phyloP scores from a whole-genome alignment of 1,284 basidiomycete genomes.

The Microbotryum violaceum region DNA sequence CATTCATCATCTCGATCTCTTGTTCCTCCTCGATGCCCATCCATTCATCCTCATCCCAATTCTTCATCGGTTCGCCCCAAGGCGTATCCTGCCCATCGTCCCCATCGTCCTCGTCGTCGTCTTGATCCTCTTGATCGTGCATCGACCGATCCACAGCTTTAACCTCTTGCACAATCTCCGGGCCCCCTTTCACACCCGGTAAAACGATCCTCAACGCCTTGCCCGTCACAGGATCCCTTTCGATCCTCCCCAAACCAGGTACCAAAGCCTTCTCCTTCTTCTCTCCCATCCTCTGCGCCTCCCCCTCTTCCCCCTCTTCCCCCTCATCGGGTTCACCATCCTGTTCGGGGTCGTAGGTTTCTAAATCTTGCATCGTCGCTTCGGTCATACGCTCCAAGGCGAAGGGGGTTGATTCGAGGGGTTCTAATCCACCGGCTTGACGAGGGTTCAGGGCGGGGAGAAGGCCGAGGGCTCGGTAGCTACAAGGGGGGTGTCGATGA shows the following conservation, averaged over 20 bases:
- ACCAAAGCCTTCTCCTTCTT: slow-evolving; percentile 42
- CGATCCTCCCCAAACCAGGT: slow-evolving; percentile 72
- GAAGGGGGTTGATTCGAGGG: slow-evolving; percentile 41
- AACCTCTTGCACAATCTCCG: slow-evolving; percentile 38
- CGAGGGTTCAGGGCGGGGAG: slow-evolving; percentile 56
- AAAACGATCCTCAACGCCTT: slow-evolving; percentile 71
- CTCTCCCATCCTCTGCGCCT: slow-evolving; percentile 5
- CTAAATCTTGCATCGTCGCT: slow-evolving; percentile 30
- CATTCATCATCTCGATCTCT: slow-evolving; percentile 27
- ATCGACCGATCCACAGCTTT: slow-evolving; percentile 26
- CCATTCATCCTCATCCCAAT: slow-evolving; percentile 17
- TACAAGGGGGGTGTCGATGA: slow-evolving; percentile 38
- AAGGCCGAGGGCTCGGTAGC: slow-evolving; percentile 71
- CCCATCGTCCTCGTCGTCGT: slow-evolving; percentile 6
- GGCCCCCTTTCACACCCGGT: slow-evolving; percentile 49
- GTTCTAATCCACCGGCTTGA: slow-evolving; percentile 34
- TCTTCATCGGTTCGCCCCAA: slow-evolving; percentile 39
- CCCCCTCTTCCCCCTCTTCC: slow-evolving; percentile 2
- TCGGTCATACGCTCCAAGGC: slow-evolving; percentile 18
- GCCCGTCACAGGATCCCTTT: slow-evolving; percentile 58
- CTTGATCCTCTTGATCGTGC: slow-evolving; percentile 23
- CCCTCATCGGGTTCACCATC: slow-evolving; percentile 41
- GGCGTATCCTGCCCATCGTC: slow-evolving; percentile 31
- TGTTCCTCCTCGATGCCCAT: slow-evolving; percentile 25
- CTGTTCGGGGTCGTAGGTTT: slow-evolving; percentile 32